Evolutionary conservation across 345 rosid species (phyloP).

Genomic region (Gossypium herbaceum): DNA sequence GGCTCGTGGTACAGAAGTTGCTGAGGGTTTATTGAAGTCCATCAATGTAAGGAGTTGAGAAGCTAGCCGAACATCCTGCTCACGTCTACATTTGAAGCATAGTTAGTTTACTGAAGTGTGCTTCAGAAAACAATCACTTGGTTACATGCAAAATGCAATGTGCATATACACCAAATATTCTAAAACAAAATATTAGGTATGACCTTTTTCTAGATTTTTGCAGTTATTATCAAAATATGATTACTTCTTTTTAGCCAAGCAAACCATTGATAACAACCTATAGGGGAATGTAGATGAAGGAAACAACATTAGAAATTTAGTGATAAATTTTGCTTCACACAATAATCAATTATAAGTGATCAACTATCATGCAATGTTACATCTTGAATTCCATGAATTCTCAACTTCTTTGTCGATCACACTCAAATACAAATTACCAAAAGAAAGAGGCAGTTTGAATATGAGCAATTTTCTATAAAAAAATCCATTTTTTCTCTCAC

Average conservation of each 20-base stretch:
- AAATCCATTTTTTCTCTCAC: neutral
- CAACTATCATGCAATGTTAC: neutral
- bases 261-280: neutral
- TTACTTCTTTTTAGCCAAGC: neutral
- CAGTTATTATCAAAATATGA: neutral
- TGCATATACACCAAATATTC: neutral
- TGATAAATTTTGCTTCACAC: neutral
- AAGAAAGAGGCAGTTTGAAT: neutral
- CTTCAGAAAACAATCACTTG: neutral
- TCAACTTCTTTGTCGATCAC: neutral
- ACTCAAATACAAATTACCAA: neutral
- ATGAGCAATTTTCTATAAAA: neutral
- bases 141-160: conserved; percentile 3
- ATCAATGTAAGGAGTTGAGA: conserved; percentile 72
- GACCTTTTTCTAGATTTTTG: neutral
- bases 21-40: conserved; percentile 62
- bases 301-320: neutral
- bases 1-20: conserved; percentile 43
- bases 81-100: neutral
- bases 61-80: conserved; percentile 69
- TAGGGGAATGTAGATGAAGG: neutral
- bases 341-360: neutral
- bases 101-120: neutral
- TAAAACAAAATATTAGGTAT: neutral
- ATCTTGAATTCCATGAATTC: conserved; percentile 1